Percentiles rank a stretch among this genome's conserved stretches.
Evolutionary conservation across 1,139 yeast species (phyloP).

Genomic region (Zygoascus meyerae): DNA sequence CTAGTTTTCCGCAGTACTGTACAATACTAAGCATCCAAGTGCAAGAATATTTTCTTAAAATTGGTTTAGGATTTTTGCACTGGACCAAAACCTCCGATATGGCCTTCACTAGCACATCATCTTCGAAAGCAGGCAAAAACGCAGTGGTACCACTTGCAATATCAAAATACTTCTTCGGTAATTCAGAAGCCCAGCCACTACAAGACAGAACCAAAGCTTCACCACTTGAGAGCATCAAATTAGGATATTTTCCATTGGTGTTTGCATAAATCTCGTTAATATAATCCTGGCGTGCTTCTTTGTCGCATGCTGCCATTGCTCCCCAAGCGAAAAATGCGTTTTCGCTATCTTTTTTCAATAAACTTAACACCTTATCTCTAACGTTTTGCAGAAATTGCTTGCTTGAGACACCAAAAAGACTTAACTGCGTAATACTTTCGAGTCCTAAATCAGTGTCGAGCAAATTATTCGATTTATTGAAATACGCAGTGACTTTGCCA

Average conservation of each 20-base stretch:
- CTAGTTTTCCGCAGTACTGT: conserved; percentile 59
- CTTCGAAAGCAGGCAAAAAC: conserved; percentile 10
- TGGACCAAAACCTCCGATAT: conserved; percentile 46
- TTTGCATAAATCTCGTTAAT: conserved; percentile 51
- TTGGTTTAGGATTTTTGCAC: conserved; percentile 64
- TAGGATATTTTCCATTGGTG: conserved; percentile 66
- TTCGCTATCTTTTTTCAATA: conserved; percentile 57
- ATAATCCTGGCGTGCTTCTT: conserved; percentile 30
- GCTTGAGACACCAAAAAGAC: conserved; percentile 50
- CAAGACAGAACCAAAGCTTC: conserved; percentile 73
- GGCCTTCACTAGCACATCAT: conserved; percentile 28
- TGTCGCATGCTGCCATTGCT: conserved; percentile 44
- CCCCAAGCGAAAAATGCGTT: conserved; percentile 53
- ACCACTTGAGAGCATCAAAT: conserved; percentile 70
- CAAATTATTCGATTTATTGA: conserved; percentile 13
- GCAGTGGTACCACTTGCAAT: conserved; percentile 24
- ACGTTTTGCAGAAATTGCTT: conserved; percentile 34
- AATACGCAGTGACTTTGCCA: conserved; percentile 6
- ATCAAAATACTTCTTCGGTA: conserved; percentile 49
- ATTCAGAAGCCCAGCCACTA: conserved; percentile 69
- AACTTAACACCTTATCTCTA: conserved; percentile 27
- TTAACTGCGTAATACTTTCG: conserved; percentile 49
- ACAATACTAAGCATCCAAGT: conserved; percentile 79
- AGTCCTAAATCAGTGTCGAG: conserved; percentile 34
- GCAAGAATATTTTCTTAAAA: conserved; percentile 69